phyloP scores from a whole-genome alignment of 208 protist species.

The Leishmania lainsoni region DNA sequence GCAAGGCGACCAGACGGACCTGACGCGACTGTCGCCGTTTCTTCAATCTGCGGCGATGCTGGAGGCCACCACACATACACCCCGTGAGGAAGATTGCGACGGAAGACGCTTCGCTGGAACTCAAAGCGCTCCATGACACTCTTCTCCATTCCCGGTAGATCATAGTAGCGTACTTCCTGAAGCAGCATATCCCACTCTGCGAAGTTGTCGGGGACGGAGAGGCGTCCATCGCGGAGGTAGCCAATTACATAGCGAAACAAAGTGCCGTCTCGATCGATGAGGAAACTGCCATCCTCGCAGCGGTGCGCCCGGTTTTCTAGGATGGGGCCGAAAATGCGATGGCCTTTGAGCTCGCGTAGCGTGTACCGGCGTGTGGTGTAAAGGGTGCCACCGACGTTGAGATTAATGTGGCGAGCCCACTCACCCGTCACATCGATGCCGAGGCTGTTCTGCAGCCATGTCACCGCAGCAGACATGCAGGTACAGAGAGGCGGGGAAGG shows the following conservation, averaged over 20 bases:
- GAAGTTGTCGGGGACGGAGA: constrained; percentile 58
- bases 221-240: constrained; percentile 52
- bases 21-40: neutral
- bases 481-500: neutral
- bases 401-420: constrained; percentile 42
- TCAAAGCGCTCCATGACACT: constrained; percentile 50
- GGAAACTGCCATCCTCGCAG: constrained; percentile 56
- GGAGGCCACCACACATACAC: constrained; percentile 65
- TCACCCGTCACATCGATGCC: constrained; percentile 52
- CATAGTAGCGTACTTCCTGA: constrained; percentile 48
- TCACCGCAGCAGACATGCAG: constrained; percentile 20
- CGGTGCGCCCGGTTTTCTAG: constrained; percentile 38
- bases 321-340: constrained; percentile 62
- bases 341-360: constrained; percentile 32
- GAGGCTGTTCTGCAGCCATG: constrained; percentile 37
- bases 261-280: constrained; percentile 71
- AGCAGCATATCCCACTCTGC: constrained; percentile 72
- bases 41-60: neutral
- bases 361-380: constrained; percentile 49
- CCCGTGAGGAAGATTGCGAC: constrained; percentile 55
- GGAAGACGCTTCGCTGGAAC: constrained; percentile 65
- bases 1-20: neutral
- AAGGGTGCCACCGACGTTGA: constrained; percentile 71
- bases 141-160: constrained; percentile 46
- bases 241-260: constrained; percentile 71